Base-by-base conservation (phyloP, 352 stramenopile species). In the Pythium scleroteichum region DNA sequence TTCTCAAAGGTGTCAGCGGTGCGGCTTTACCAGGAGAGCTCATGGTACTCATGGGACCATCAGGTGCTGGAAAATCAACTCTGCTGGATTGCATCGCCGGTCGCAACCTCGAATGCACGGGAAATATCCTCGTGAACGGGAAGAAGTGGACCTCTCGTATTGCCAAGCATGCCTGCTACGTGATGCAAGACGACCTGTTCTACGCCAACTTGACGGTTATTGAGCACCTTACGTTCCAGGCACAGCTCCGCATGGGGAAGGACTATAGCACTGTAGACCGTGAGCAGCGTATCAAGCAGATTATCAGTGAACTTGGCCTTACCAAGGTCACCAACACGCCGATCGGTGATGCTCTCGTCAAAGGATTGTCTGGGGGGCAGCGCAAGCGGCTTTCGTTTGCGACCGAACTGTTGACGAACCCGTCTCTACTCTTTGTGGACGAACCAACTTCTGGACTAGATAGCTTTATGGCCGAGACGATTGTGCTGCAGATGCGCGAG, bases 181-280 rank as follows among this genome's bases (percentile, higher is more conserved):
- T 97, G 22, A 92, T 91, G 71, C 88, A 97, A 63, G 92, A 97
- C 61, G 90, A 98, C 69, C 72, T 97, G n/a, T 80, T 98, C 41
- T 82, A 96, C 58, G 63, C 72, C 23, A 94, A 91, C 61, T 68
- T 97, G 12, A 97, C 93, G 0, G 86, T 95, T 4, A 23, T 55
- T 10, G 93, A 97, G 69, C 91, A 97, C 59, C 70, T 97, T 1
- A 70, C 81, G 23, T 95, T 91, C 67, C 84, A 95, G 19, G 90
- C 92, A 13, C 70, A 85, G 26, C 75, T 98, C 0, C 75, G 87
- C 1, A 78, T 97, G 58, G 75, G 84, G 14, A 68, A 65, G 17
- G 72, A 72, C 1, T 61, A 72, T 23, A 60, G 51, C 5, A 35
- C 62, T 1, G 59, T 63, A 0, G 69, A 79, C 45, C 78, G 68